These are phyloP conservation scores for Xylaria sp. DNA, from an alignment of 2,329 filamentous ascomycete species.

Conservation along the genomic window DNA sequence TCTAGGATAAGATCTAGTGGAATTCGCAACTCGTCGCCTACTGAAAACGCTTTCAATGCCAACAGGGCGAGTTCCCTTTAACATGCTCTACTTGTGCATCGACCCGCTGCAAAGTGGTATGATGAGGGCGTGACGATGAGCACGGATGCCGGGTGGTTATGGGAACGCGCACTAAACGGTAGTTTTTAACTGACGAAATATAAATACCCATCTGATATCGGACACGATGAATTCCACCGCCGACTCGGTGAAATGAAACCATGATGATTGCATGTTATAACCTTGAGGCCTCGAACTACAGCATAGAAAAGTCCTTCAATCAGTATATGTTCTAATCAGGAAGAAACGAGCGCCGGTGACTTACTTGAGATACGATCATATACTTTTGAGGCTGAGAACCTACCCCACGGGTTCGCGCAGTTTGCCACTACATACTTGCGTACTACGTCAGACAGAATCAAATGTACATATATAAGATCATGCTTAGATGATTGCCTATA, in stretches of 20 bases:
- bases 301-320: not conserved
- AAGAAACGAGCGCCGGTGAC: not conserved
- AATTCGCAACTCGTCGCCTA: not conserved
- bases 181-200: conserved; percentile 18
- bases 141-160: not conserved
- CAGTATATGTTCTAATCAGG: not conserved
- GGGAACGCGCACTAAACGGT: not conserved
- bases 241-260: not conserved
- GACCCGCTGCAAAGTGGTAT: not conserved
- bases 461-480: not conserved
- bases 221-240: not conserved
- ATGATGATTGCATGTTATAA: not conserved
- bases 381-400: not conserved
- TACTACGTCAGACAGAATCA: not conserved
- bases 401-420: not conserved
- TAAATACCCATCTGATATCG: not conserved
- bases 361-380: not conserved
- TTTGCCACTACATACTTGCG: not conserved
- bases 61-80: not conserved
- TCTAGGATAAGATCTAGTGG: not conserved
- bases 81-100: not conserved
- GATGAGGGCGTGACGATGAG: not conserved
- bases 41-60: not conserved
- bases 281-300: no score
- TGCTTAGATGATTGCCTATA: not conserved